Conservation (phyloP, 495 filamentous ascomycete species). For the Pseudoneurospora amorphoporcata region DNA sequence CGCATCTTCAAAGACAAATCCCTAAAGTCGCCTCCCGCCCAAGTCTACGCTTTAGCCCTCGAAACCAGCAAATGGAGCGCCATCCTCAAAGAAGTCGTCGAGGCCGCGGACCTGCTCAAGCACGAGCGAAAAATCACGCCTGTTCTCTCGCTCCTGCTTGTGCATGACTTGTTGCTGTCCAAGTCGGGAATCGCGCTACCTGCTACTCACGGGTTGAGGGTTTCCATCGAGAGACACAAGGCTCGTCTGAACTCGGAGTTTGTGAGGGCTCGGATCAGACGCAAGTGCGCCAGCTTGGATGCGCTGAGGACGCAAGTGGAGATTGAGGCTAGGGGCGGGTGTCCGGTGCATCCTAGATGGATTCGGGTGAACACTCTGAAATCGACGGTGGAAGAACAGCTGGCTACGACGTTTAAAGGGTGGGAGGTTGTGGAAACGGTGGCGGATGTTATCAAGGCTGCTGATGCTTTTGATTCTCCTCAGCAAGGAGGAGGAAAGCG, state of each 20-base stretch:
- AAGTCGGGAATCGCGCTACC: constrained; percentile 73
- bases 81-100: constrained; percentile 77
- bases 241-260: constrained; percentile 73
- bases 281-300: constrained; percentile 54
- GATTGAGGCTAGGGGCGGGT: constrained; percentile 18
- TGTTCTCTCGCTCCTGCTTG: constrained; percentile 65
- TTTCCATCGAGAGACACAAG: constrained; percentile 69
- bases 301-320: constrained; percentile 50
- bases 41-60: constrained; percentile 74
- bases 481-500: neutral
- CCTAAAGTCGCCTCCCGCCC: constrained; percentile 64
- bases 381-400: constrained; percentile 55
- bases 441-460: constrained; percentile 23
- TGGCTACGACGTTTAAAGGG: constrained; percentile 54
- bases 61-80: constrained; percentile 86
- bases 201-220: constrained; percentile 61
- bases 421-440: constrained; percentile 44
- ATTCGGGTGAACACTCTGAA: constrained; percentile 76
- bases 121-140: constrained; percentile 83
- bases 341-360: constrained; percentile 62
- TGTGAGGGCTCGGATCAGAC: constrained; percentile 61
- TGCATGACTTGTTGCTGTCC: constrained; percentile 75
- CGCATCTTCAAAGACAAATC: constrained; percentile 61
- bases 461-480: neutral
- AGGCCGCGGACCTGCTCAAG: constrained; percentile 56